A percentile compares a stretch with the other conserved stretches of the same genome.
Evolutionary conservation across 192 early-diverging fungal species (phyloP).

Genomic region (Backusella tarrabulga): DNA sequence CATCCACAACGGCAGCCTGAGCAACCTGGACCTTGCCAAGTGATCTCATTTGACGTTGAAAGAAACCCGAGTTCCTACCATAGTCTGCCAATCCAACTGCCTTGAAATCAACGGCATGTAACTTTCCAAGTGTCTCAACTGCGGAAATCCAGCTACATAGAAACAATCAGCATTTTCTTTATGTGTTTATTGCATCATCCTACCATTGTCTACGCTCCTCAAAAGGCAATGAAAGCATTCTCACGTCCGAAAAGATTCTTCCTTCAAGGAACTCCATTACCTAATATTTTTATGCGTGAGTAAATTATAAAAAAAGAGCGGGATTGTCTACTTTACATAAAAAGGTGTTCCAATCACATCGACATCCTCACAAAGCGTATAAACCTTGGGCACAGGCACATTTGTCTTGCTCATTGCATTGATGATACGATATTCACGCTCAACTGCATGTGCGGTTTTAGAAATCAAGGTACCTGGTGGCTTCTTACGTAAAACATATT

Average conservation of each 20-base stretch:
- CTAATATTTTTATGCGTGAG: slow-evolving; percentile 27
- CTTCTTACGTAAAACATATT: slow-evolving; percentile 90
- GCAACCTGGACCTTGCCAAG: slow-evolving; percentile 60
- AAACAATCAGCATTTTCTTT: not conserved
- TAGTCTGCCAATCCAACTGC: slow-evolving; percentile 68
- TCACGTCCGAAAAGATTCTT: slow-evolving; percentile 74
- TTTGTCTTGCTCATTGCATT: slow-evolving; percentile 69
- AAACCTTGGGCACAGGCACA: slow-evolving; percentile 89
- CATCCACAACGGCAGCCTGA: slow-evolving; percentile 68
- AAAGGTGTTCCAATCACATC: slow-evolving; percentile 87
- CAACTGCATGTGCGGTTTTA: slow-evolving; percentile 88
- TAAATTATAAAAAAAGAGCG: not conserved
- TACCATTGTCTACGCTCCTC: slow-evolving; percentile 58
- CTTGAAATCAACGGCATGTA: slow-evolving; percentile 73
- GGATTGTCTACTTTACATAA: slow-evolving; percentile 51
- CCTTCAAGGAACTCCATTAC: slow-evolving; percentile 95
- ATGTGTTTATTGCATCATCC: not conserved
- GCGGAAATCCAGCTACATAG: slow-evolving; percentile 61
- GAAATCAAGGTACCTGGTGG: slow-evolving; percentile 85
- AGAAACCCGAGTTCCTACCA: slow-evolving; percentile 71
- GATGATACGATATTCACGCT: slow-evolving; percentile 86
- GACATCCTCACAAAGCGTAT: slow-evolving; percentile 84
- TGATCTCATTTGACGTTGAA: slow-evolving; percentile 79
- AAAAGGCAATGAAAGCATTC: slow-evolving; percentile 52
- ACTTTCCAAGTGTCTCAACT: slow-evolving; percentile 72